Percentiles rank a stretch among this genome's conserved stretches.
phyloP scores from a whole-genome alignment of 176 grass and related monocot genomes.

The Microstegium vimineum region DNA sequence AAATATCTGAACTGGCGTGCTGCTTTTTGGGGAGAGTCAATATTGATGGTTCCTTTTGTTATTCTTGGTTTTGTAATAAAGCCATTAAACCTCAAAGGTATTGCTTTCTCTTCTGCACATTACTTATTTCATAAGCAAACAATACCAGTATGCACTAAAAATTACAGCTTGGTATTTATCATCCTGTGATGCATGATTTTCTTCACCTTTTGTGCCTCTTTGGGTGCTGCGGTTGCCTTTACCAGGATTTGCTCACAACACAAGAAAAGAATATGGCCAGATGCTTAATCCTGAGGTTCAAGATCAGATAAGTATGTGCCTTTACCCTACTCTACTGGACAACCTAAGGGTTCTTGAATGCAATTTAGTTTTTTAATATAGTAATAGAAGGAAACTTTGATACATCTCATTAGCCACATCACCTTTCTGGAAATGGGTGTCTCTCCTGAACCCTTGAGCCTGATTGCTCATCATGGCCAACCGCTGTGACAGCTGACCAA shows the following conservation, averaged over 20 bases:
- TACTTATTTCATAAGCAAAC: conserved; percentile 10
- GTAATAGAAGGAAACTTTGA: neutral
- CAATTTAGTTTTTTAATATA: neutral
- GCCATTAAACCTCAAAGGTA: conserved; percentile 91
- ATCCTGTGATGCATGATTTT: neutral
- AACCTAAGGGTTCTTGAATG: neutral
- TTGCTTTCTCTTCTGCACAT: neutral
- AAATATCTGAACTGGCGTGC: conserved; percentile 72
- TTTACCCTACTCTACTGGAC: neutral
- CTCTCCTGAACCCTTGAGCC: too few species aligned
- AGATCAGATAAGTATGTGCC: conserved; percentile 36
- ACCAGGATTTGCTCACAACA: conserved; percentile 44
- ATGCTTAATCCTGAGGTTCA: conserved; percentile 33
- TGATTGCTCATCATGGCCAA: too few species aligned
- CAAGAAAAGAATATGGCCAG: conserved; percentile 31
- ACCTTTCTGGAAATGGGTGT: too few species aligned
- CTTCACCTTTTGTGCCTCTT: neutral
- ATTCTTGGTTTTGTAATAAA: conserved; percentile 92
- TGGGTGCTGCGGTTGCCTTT: neutral
- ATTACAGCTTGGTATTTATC: neutral
- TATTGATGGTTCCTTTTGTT: conserved; percentile 99
- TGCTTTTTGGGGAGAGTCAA: conserved; percentile 95
- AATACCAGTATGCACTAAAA: neutral
- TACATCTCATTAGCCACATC: too few species aligned
- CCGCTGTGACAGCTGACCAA: too few species aligned